A percentile compares a stretch with the other conserved stretches of the same genome.
These are phyloP conservation scores for Hibiscus mutabilis DNA, from an alignment of 345 rosid species.

Conservation along the genomic window DNA sequence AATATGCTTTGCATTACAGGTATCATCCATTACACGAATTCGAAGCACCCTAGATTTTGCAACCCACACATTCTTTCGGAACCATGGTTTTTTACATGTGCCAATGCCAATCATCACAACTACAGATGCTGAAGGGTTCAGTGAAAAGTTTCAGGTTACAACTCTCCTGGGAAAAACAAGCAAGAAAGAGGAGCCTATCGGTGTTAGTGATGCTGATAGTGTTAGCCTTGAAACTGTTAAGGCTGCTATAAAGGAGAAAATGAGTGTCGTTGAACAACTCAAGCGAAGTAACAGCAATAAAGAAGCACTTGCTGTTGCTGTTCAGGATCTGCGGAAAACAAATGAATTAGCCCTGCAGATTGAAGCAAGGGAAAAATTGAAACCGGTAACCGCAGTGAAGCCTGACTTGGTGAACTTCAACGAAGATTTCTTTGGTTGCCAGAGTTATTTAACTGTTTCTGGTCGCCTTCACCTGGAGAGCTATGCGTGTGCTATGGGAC, in stretches of 20 bases:
- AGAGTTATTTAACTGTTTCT: constrained; percentile 52
- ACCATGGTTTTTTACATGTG: constrained; percentile 56
- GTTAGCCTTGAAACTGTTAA: constrained; percentile 47
- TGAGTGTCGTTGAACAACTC: constrained; percentile 50
- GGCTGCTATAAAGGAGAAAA: constrained; percentile 63
- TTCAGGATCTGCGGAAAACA: constrained; percentile 63
- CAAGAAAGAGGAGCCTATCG: constrained; percentile 29
- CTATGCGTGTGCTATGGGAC: constrained; percentile 81
- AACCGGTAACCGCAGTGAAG: constrained; percentile 23
- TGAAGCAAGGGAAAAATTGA: constrained; percentile 49
- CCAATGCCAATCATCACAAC: constrained; percentile 79
- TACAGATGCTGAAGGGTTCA: constrained; percentile 48
- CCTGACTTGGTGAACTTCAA: constrained; percentile 26
- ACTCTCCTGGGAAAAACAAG: constrained; percentile 32
- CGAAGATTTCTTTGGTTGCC: constrained; percentile 54
- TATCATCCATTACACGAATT: constrained; percentile 65
- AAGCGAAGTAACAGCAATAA: constrained; percentile 70
- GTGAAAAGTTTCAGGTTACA: constrained; percentile 56
- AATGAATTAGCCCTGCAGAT: constrained; percentile 58
- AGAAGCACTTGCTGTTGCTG: constrained; percentile 63
- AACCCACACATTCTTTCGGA: constrained; percentile 63
- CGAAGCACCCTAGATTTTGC: constrained; percentile 61
- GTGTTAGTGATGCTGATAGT: constrained; percentile 23
- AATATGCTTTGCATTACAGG: constrained; percentile 32
- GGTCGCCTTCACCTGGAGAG: constrained; percentile 86